Percentiles rank a stretch among this genome's conserved stretches.
These are phyloP conservation scores for Hyphodiscus sp. DNA, from an alignment of 2,329 filamentous ascomycete genomes.

Conservation along the genomic window DNA sequence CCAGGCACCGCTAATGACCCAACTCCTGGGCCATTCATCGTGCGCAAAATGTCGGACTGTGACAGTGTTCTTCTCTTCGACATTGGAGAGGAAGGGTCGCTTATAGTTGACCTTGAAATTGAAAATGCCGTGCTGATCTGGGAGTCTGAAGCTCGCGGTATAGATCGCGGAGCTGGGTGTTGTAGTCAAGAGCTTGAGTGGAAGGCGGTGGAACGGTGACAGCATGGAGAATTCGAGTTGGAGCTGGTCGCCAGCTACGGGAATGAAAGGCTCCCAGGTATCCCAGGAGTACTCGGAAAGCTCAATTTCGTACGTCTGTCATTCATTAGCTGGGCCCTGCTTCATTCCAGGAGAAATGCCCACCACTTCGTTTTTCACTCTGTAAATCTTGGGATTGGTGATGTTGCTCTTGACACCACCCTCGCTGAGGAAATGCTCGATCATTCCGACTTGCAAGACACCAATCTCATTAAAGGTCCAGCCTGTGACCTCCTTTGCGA, in stretches of 20 bases:
- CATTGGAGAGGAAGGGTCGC: slow-evolving; percentile 78
- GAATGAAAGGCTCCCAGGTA: slow-evolving; percentile 66
- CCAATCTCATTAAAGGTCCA: slow-evolving; percentile 96
- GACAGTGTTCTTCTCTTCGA: slow-evolving; percentile 93
- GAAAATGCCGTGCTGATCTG: slow-evolving; percentile 98
- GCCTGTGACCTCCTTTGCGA: slow-evolving; percentile 77
- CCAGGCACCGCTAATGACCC: slow-evolving; percentile 83
- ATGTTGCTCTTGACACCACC: slow-evolving; percentile 42
- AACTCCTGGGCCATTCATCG: slow-evolving; percentile 92
- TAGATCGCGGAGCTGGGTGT: slow-evolving; percentile 67
- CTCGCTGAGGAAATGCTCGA: slow-evolving; percentile 69
- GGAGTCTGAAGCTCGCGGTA: slow-evolving; percentile 69
- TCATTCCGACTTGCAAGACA: slow-evolving; percentile 74
- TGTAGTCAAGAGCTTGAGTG: slow-evolving; percentile 51
- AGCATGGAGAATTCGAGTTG: slow-evolving; percentile 99
- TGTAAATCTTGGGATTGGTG: slow-evolving; percentile 82
- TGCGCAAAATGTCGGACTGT: slow-evolving; percentile 95
- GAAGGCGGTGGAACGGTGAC: slow-evolving; percentile 88
- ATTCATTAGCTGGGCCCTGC: slow-evolving; percentile 5
- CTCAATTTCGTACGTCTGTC: slow-evolving; percentile 50
- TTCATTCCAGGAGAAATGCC: slow-evolving; percentile 36
- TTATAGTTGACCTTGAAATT: slow-evolving; percentile 98
- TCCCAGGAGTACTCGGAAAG: slow-evolving; percentile 77
- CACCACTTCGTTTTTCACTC: slow-evolving; percentile 95
- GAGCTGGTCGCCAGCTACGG: slow-evolving; percentile 63